Evolutionary conservation across 73 alveolate species (phyloP), one percentile per base, ranked within the genome.

Genomic region (Durusdinium trenchii): DNA sequence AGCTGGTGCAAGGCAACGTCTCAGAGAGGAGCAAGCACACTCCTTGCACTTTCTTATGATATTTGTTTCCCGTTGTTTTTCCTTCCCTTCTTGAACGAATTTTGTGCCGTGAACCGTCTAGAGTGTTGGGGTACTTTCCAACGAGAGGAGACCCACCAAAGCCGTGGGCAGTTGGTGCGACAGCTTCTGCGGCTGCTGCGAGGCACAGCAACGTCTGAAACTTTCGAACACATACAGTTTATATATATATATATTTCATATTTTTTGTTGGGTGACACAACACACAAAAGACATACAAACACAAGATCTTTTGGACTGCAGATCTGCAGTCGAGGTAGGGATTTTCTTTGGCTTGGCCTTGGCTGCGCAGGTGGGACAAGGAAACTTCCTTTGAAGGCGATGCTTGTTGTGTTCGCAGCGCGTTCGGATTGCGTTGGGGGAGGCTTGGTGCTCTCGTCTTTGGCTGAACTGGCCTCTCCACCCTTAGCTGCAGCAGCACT

Each of bases 401-500:
- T 67, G 36, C 81, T 32, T 67, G 81, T n/a, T 10, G 3, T 26
- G 81, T 32, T 26, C 42, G 42, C 43, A 18, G 42, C 79, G n/a
- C 42, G 81, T 9, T 67, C 43, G 32, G 43, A 67, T n/a, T 32
- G 18, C 43, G 79, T 64, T 1, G 42, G 16, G 36, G 16, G 43
- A 67, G 81, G 94, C n/a, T n/a, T 84, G 54, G 26, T 84, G 76
- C 94, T 84, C 42, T 84, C 94, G n/a, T 84, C 94, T 45, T 3
- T n/a, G 38, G 76, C 78, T 0, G 94, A 86, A 45, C 36, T 89
- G 52, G 86, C 86, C 2, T 89, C 96, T 23, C 96, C 96, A 9
- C 96, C 96, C 54, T 51, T 89, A 45, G 96, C 83, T 10, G 85
- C 96, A 10, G 96, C 86, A 0, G 96, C 96, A 6, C 96, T 89